Percentiles rank a stretch among this genome's conserved stretches.
Evolutionary conservation across 2,329 filamentous ascomycete species (phyloP).

Genomic region (Plectosphaerella plurivora): DNA sequence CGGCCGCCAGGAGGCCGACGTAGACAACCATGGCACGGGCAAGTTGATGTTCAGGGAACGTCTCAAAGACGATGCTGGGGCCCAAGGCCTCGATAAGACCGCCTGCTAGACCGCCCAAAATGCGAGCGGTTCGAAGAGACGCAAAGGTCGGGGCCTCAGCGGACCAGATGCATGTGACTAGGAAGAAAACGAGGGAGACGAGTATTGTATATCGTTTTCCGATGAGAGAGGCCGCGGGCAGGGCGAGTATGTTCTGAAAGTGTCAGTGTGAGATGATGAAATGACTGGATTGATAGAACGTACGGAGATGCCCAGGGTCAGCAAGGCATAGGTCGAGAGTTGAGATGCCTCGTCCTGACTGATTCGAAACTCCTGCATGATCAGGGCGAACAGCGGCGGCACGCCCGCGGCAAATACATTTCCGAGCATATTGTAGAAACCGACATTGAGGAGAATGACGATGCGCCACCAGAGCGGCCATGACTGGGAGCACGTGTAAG

Average conservation of each 20-base stretch:
- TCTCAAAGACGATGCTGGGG: constrained; percentile 13
- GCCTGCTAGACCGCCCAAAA: constrained; percentile 10
- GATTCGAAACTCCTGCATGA: constrained; percentile 11
- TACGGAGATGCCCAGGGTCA: constrained; percentile 13
- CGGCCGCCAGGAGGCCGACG: constrained; percentile 10
- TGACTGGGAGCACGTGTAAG: constrained; percentile 2
- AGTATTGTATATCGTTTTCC: constrained; percentile 16
- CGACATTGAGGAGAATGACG: constrained; percentile 13
- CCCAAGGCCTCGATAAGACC: constrained; percentile 14
- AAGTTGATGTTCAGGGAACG: constrained; percentile 11
- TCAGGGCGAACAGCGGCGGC: constrained; percentile 11
- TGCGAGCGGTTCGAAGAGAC: constrained; percentile 18
- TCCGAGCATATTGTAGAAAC: constrained; percentile 14
- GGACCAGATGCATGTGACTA: constrained; percentile 32
- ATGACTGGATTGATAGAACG: background rate
- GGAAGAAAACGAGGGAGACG: constrained; percentile 12
- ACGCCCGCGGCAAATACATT: constrained; percentile 13
- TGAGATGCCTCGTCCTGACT: constrained; percentile 10
- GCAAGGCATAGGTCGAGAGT: constrained; percentile 11
- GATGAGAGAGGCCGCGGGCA: constrained; percentile 10
- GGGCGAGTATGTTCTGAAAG: constrained; percentile 11
- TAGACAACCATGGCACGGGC: constrained; percentile 18
- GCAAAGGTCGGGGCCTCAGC: constrained; percentile 29
- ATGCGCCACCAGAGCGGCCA: constrained; percentile 14
- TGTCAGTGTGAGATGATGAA: background rate